Percentiles rank a stretch among this genome's conserved stretches.
These are phyloP conservation scores for Canariomyces notabilis DNA, from an alignment of 2,329 filamentous ascomycete species.

Conservation along the genomic window DNA sequence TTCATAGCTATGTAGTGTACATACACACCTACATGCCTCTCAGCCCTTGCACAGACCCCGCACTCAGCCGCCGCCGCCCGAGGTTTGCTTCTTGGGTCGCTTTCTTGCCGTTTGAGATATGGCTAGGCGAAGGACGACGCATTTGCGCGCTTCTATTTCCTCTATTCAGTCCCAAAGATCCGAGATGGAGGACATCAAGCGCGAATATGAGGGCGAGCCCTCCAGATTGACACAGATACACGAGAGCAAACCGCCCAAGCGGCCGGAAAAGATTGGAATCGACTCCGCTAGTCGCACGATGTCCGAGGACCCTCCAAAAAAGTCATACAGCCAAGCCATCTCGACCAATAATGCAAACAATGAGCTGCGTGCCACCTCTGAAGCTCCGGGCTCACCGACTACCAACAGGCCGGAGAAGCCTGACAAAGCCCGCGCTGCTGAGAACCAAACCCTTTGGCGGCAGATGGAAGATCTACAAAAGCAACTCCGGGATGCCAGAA, in stretches of 20 bases:
- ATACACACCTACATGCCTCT: too few species aligned
- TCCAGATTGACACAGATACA: neutral
- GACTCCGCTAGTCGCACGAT: neutral
- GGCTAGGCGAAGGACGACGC: neutral
- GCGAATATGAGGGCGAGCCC: conserved; percentile 6
- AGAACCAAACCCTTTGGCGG: neutral
- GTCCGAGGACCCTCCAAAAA: neutral
- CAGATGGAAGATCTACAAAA: conserved; percentile 8
- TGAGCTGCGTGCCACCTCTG: neutral
- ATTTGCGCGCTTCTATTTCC: neutral
- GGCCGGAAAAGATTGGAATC: conserved; percentile 15
- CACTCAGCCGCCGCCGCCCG: neutral
- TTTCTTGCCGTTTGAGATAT: neutral
- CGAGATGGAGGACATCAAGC: conserved; percentile 20
- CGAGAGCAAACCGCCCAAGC: conserved; percentile 8
- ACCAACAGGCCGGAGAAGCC: neutral
- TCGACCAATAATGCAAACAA: neutral
- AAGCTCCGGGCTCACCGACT: neutral
- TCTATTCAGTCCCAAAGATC: neutral
- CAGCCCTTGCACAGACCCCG: neutral
- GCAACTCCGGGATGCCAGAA: conserved; percentile 10
- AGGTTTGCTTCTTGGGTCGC: neutral
- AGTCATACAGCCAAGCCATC: neutral
- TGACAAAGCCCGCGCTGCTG: conserved; percentile 1
- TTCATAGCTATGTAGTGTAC: too few species aligned